phyloP scores from a whole-genome alignment of 805 yeast genomes.

The Debaryomyces castellii region DNA sequence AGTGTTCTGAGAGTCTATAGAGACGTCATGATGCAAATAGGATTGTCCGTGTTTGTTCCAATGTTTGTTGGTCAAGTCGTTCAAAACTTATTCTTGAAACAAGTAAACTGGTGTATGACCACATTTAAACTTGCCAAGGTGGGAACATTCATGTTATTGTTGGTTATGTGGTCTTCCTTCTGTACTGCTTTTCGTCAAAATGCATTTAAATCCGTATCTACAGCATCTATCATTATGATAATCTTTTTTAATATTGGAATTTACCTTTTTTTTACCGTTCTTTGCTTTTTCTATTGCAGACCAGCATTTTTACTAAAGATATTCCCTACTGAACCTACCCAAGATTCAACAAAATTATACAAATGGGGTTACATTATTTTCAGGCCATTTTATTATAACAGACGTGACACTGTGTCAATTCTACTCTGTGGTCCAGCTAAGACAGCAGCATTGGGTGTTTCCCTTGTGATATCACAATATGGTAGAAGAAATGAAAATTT shows the following conservation, averaged over 20 bases:
- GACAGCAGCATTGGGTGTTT: slow-evolving; percentile 90
- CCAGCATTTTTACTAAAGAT: slow-evolving; percentile 49
- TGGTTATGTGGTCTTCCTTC: slow-evolving; percentile 77
- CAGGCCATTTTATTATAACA: slow-evolving; percentile 68
- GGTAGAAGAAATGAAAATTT: slow-evolving; percentile 61
- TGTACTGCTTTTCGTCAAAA: slow-evolving; percentile 84
- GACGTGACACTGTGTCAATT: slow-evolving; percentile 72
- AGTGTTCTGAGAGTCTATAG: slow-evolving; percentile 60
- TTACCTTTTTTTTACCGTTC: slow-evolving; percentile 69
- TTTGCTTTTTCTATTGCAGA: slow-evolving; percentile 62
- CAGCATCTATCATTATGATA: slow-evolving; percentile 67
- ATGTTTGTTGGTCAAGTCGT: slow-evolving; percentile 83
- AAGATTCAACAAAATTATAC: slow-evolving; percentile 45
- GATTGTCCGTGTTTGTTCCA: slow-evolving; percentile 81
- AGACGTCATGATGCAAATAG: slow-evolving; percentile 84
- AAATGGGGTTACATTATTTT: slow-evolving; percentile 42
- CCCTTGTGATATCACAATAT: slow-evolving; percentile 76
- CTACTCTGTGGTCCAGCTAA: slow-evolving; percentile 92
- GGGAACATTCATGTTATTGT: slow-evolving; percentile 74
- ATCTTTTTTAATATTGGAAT: slow-evolving; percentile 83
- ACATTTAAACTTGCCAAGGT: slow-evolving; percentile 66
- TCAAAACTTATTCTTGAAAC: slow-evolving; percentile 67
- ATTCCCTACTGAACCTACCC: slow-evolving; percentile 49
- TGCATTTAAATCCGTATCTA: slow-evolving; percentile 71
- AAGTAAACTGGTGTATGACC: slow-evolving; percentile 57